A percentile compares a stretch with the other conserved stretches of the same genome.
These are phyloP conservation scores for Ramaria sp. DNA, from an alignment of 768 basidiomycete genomes.

Conservation along the genomic window DNA sequence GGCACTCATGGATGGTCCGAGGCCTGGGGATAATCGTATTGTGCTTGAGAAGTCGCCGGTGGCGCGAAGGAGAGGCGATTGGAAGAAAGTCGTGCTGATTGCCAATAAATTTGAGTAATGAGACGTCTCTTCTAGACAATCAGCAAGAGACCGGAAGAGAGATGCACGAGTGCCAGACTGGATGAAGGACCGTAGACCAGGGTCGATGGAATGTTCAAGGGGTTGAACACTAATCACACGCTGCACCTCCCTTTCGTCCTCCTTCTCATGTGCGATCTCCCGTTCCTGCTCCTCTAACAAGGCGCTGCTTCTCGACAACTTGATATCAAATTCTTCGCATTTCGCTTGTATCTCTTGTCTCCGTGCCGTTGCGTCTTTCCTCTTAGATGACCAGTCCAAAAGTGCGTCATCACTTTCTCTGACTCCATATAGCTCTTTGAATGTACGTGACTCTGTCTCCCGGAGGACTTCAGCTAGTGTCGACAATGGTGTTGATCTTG, in stretches of 20 bases:
- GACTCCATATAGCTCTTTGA: slow-evolving; percentile 5
- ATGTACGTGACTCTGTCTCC: slow-evolving; percentile 4
- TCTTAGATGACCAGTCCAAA: background rate
- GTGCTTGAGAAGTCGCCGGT: slow-evolving; percentile 27
- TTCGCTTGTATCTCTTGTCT: slow-evolving; percentile 16
- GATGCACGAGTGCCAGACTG: slow-evolving; percentile 15
- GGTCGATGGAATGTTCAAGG: slow-evolving; percentile 19
- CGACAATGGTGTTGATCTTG: background rate
- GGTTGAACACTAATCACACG: slow-evolving; percentile 22
- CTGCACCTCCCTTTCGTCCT: slow-evolving; percentile 29
- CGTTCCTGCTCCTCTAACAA: slow-evolving; percentile 42
- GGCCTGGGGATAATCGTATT: slow-evolving; percentile 10
- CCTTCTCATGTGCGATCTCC: slow-evolving; percentile 30
- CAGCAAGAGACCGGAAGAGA: background rate
- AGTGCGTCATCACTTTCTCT: background rate
- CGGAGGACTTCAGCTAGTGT: background rate
- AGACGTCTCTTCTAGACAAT: background rate
- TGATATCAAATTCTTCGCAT: slow-evolving; percentile 19
- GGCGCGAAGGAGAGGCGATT: slow-evolving; percentile 19
- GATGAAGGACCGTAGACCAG: slow-evolving; percentile 20
- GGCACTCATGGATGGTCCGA: slow-evolving; percentile 17
- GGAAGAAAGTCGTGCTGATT: slow-evolving; percentile 13
- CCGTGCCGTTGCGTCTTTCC: background rate
- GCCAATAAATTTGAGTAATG: slow-evolving; percentile 15
- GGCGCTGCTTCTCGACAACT: slow-evolving; percentile 12